Base-by-base conservation (phyloP, 176 grass and related monocot species). In the Triticum urartu region DNA sequence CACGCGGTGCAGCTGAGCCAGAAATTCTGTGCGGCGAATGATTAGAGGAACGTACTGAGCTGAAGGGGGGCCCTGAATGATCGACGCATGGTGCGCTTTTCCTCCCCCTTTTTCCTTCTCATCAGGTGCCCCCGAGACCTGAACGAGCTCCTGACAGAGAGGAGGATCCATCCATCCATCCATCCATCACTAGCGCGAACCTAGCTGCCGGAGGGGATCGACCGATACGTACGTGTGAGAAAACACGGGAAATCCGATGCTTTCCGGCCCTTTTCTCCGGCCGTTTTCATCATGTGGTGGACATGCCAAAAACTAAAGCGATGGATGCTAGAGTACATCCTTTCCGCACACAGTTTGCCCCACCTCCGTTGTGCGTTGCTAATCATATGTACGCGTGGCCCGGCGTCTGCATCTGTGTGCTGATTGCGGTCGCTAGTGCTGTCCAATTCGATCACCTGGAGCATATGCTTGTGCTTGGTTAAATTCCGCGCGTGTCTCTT, bases 201-300 rank as follows among this genome's bases (percentile, higher is more conserved):
- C 24, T 18, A 72, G 24, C 58, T n/a, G 24, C 43, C 11, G 42
- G 42, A 45, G 42, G 47, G 36, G 2, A 18, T 5, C 7, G 62
- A 45, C 32, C 24, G 25, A 50, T 72, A 61, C 73, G 80, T 72
- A 61, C 73, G 80, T 88, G 65, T 64, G 66, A 36, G 50, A 63
- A 30, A 64, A 39, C 52, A 1, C 7, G 71, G 52, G 58, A 68
- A 59, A 22, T 39, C 45, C 8, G 79, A 83, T 88, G 67, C 7
- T 75, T 84, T 42, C 28, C 42, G 24, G 32, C 17, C 26, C 7
- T 78, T 87, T 80, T 62, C 64, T 72, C 11, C 13, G 11, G n/a
- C 64, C 83, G 36, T 81, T 90, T 78, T 64, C 48, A 32, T 14
- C 88, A 89, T 52, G 48, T 72, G 70, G 58, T 18, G 63, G 6